phyloP scores from a whole-genome alignment of 768 basidiomycete genomes.

The Auricularia cornea region DNA sequence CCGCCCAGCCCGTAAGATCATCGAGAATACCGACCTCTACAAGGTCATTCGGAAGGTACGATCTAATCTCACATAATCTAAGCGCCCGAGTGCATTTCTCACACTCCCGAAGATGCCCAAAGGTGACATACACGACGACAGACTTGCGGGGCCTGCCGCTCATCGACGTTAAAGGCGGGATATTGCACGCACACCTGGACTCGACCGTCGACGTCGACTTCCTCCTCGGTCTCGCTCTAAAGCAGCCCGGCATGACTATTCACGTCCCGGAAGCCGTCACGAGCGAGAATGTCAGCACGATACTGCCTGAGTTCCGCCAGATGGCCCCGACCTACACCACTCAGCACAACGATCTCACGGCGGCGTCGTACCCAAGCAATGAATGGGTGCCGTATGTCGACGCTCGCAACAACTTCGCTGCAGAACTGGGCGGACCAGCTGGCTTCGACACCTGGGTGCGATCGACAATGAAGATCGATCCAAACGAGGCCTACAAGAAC shows the following conservation, averaged over 20 bases:
- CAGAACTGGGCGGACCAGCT: conserved; percentile 45
- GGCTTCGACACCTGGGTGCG: conserved; percentile 65
- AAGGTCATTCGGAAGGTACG: conserved; percentile 49
- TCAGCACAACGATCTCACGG: conserved; percentile 15
- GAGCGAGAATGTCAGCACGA: conserved; percentile 29
- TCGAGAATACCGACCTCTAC: conserved; percentile 55
- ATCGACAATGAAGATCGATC: conserved; percentile 54
- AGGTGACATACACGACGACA: conserved; percentile 34
- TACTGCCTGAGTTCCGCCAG: conserved; percentile 44
- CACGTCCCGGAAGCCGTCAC: conserved; percentile 35
- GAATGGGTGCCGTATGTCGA: conserved; percentile 47
- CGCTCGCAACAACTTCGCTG: conserved; percentile 47
- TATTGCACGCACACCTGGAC: conserved; percentile 70
- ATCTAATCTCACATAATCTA: neutral
- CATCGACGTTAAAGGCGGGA: neutral
- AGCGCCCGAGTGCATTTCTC: neutral
- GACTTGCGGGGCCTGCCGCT: neutral
- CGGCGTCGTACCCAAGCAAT: conserved; percentile 33
- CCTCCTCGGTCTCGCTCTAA: conserved; percentile 46
- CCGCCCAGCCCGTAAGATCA: conserved; percentile 41
- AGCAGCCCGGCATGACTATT: conserved; percentile 55
- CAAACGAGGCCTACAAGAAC: conserved; percentile 61
- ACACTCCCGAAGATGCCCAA: conserved; percentile 57
- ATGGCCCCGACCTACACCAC: conserved; percentile 28
- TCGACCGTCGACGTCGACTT: conserved; percentile 51